phyloP scores from a whole-genome alignment of 768 basidiomycete genomes.

The Clathrus columnatus region DNA sequence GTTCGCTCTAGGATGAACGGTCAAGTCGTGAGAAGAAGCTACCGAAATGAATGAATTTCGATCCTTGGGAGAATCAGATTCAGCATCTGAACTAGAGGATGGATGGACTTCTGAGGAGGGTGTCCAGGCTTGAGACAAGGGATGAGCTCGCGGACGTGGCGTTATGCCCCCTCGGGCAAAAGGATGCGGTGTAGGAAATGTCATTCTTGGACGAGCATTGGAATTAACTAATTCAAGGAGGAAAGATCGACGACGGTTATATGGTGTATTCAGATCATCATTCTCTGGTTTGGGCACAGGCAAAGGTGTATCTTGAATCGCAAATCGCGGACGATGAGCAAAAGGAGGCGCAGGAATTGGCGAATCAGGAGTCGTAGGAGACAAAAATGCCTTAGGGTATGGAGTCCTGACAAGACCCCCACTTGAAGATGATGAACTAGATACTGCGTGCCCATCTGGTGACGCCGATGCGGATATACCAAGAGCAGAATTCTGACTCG shows the following conservation, averaged over 20 bases:
- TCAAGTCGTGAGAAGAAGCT: conserved; percentile 82
- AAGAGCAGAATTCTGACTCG: background rate
- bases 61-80: conserved; percentile 44
- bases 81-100: conserved; percentile 19
- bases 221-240: conserved; percentile 79
- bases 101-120: conserved; percentile 27
- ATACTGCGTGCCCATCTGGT: conserved; percentile 4
- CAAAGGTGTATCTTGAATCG: conserved; percentile 27
- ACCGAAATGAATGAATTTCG: conserved; percentile 70
- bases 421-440: background rate
- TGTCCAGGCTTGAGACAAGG: conserved; percentile 45
- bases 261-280: conserved; percentile 52
- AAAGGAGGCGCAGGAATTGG: conserved; percentile 27
- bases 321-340: conserved; percentile 26
- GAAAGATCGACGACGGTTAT: conserved; percentile 69
- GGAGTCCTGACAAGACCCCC: conserved; percentile 3
- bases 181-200: conserved; percentile 56
- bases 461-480: background rate
- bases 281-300: conserved; percentile 12
- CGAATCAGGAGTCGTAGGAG: background rate
- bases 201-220: conserved; percentile 64
- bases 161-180: conserved; percentile 44
- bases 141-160: conserved; percentile 57
- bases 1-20: conserved; percentile 61
- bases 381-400: conserved; percentile 7